Percentiles rank a stretch among this genome's conserved stretches.
Evolutionary conservation across 306 rosid genomes (phyloP).

Genomic region (Cicer yamashitae): DNA sequence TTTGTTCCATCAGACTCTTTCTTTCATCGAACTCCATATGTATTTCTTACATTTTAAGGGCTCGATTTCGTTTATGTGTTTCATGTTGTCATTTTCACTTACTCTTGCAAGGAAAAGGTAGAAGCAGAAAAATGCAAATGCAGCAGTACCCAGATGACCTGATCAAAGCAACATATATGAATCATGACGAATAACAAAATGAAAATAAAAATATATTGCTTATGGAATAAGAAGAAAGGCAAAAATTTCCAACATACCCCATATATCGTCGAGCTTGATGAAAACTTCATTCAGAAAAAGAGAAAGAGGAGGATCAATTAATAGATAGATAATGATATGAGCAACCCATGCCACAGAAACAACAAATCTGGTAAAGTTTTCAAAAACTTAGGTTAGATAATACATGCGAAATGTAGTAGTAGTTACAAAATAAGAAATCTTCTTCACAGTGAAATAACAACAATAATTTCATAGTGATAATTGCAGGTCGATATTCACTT

Average conservation of each 20-base stretch:
- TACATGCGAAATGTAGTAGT: background rate
- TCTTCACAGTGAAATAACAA: conserved; percentile 14
- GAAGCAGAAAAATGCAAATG: conserved; percentile 97
- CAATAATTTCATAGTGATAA: conserved; percentile 11
- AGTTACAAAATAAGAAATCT: conserved; percentile 17
- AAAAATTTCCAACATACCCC: conserved; percentile 44
- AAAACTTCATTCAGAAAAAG: conserved; percentile 90
- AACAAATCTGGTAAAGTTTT: conserved; percentile 65
- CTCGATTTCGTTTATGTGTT: no score
- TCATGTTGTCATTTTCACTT: no score
- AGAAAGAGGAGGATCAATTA: conserved; percentile 86
- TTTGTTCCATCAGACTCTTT: conserved; percentile 27
- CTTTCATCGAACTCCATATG: conserved; percentile 7
- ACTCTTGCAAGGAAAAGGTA: conserved; percentile 76
- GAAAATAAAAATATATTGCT: conserved; percentile 30
- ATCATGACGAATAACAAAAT: conserved; percentile 19
- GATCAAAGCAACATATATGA: conserved; percentile 28
- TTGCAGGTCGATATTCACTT: background rate
- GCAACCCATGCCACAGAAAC: conserved; percentile 95
- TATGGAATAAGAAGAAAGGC: background rate
- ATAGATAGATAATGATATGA: conserved; percentile 83
- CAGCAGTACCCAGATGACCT: conserved; percentile 94
- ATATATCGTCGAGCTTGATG: conserved; percentile 82
- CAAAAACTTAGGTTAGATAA: conserved; percentile 28
- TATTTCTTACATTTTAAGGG: no score